phyloP scores from a whole-genome alignment of 345 rosid species.

The Citrus trifoliata region DNA sequence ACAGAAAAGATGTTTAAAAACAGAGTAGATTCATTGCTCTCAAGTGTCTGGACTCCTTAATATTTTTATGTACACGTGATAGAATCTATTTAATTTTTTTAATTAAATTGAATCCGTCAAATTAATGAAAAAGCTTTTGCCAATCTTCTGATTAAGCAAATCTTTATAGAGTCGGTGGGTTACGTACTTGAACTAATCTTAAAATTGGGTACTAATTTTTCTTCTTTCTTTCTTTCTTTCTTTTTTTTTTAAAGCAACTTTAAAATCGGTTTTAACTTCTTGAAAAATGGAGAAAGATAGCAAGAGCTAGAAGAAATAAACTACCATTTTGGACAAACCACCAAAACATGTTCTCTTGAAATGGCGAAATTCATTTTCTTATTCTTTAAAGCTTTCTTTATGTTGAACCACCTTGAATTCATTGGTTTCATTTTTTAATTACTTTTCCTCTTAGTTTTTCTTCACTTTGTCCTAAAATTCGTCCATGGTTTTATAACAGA shows the following conservation, averaged over 20 bases:
- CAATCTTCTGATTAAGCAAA: no score
- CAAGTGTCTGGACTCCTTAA: no score
- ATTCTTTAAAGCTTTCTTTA: background rate
- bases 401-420: conserved; percentile 2
- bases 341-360: background rate
- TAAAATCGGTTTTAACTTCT: background rate
- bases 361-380: background rate
- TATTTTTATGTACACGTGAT: no score
- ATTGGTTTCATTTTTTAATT: background rate
- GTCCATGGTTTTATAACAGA: background rate
- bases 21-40: background rate
- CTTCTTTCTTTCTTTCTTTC: no score
- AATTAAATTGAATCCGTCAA: no score
- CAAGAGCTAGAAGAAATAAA: background rate
- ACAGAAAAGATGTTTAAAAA: background rate
- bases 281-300: background rate
- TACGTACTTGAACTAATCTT: no score
- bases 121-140: no score
- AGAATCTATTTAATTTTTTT: no score
- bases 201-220: no score
- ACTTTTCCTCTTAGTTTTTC: background rate
- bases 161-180: no score
- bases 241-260: no score
- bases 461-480: background rate
- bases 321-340: background rate